Evolutionary conservation across 108 stramenopile genomes (phyloP), one percentile per base, ranked within the genome.

Genomic region (Cyclotella distinguenda): DNA sequence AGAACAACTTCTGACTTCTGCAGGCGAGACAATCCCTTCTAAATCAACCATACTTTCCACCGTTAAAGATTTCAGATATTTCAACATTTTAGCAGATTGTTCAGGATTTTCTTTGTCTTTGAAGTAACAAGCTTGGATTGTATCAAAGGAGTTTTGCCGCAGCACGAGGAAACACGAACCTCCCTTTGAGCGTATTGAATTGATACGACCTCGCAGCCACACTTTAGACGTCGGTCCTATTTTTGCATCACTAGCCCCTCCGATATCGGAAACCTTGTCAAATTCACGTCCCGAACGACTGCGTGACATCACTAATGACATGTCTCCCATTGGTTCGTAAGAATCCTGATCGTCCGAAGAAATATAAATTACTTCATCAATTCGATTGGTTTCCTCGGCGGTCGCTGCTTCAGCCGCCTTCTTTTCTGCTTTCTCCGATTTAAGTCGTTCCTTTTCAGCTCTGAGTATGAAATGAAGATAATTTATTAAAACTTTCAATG

Each of bases 151-250:
- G 50, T 92, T 86, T 70, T 94, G 90, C 35, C 98, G 83, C 25
- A 98, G 38, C 15, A 98, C 98, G n/a, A 97, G 64, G 58, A 98
- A 98, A 28, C 91, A 89, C 21, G 95, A 94, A 13, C 92, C 91
- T 6, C 98, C 98, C 88, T 96, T 98, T 36, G 87, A 90, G 11
- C 98, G 91, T 30, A 98, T 92, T 44, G 95, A 96, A 33, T 91
- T 79, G 40, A 98, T 60, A 27, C 98, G 82, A 22, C 92, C 96
- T 0, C 98, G 74, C 7, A 97, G 45, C 98, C 98, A 98, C 16
- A 96, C 89, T 19, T 42, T 85, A 21, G 81, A 76, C 21, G 89
- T 90, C 21, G 82, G 60, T 50, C 72, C 38, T 40, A 89, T 56
- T 46, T 69, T 74, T 9, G 51, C 72, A 32, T 63, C 63, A 18